Conservation (phyloP, 2,329 filamentous ascomycete genomes). For the Colletotrichum sp. region DNA sequence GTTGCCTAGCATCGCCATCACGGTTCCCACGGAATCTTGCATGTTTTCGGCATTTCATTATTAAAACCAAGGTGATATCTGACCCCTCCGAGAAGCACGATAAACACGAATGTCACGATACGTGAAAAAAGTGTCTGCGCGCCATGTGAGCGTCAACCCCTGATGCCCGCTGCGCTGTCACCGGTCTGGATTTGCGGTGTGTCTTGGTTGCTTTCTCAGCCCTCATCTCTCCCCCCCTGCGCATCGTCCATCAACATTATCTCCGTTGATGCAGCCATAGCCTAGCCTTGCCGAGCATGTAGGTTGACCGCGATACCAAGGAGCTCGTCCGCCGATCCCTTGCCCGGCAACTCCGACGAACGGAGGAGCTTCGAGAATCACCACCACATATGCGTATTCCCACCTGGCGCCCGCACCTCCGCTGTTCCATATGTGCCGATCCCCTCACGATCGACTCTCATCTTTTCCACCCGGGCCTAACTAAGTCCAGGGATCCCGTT, state of each 20-base stretch:
- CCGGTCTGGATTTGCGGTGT: constrained; percentile 3
- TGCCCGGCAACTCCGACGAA: constrained; percentile 14
- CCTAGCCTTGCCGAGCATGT: constrained; percentile 14
- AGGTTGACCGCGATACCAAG: constrained; percentile 2
- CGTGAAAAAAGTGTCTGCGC: background rate
- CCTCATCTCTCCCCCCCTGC: background rate
- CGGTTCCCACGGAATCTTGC: background rate
- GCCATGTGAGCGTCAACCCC: background rate
- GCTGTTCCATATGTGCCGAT: constrained; percentile 14
- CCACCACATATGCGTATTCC: background rate
- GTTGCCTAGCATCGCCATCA: background rate
- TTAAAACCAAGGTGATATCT: background rate
- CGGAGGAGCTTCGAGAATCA: constrained; percentile 13
- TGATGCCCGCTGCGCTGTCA: background rate
- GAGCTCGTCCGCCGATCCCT: constrained; percentile 7
- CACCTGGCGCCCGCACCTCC: background rate
- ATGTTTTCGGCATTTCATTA: background rate
- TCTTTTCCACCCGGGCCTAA: background rate
- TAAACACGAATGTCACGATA: background rate
- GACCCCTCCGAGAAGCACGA: background rate
- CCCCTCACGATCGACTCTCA: background rate
- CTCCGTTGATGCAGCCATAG: constrained; percentile 4
- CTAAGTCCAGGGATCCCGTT: background rate
- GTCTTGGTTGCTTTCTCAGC: background rate
- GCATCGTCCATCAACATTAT: background rate